Evolutionary conservation across 768 basidiomycete genomes (phyloP).

Genomic region (Rhizopogon vesiculosus): DNA sequence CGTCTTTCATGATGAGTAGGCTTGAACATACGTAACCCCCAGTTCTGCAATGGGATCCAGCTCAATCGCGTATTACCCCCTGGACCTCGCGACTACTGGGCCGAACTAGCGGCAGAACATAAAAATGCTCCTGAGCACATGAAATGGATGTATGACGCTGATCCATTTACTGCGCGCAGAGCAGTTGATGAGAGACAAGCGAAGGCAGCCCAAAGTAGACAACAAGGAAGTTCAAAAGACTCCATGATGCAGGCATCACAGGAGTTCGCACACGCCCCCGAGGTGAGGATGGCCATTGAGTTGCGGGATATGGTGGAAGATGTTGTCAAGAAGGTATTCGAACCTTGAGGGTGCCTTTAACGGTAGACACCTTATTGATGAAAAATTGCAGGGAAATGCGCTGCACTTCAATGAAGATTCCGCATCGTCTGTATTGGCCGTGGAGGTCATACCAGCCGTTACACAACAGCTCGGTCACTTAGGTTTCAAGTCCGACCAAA

Average conservation of each 20-base stretch:
- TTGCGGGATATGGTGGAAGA: slow-evolving; percentile 80
- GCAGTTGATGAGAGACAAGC: slow-evolving; percentile 63
- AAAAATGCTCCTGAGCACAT: slow-evolving; percentile 62
- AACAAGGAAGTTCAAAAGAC: slow-evolving; percentile 20
- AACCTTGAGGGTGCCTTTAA: neutral
- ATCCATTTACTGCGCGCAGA: slow-evolving; percentile 76
- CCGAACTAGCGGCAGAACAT: slow-evolving; percentile 65
- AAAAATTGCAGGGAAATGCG: slow-evolving; percentile 38
- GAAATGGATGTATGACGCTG: slow-evolving; percentile 83
- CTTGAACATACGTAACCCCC: slow-evolving; percentile 21
- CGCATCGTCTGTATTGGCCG: slow-evolving; percentile 30
- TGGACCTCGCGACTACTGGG: slow-evolving; percentile 87
- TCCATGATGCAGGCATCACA: slow-evolving; percentile 13
- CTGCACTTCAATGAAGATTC: slow-evolving; percentile 42
- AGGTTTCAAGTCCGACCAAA: slow-evolving; percentile 60
- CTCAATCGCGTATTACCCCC: slow-evolving; percentile 76
- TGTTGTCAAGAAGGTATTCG: slow-evolving; percentile 66
- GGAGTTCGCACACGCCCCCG: slow-evolving; percentile 50
- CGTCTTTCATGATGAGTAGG: neutral
- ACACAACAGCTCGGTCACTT: slow-evolving; percentile 52
- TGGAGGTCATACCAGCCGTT: slow-evolving; percentile 40
- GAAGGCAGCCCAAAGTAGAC: slow-evolving; percentile 45
- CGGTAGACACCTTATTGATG: neutral
- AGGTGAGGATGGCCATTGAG: slow-evolving; percentile 77
- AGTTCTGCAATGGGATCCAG: slow-evolving; percentile 76